Base-by-base conservation (phyloP, 176 grass and related monocot genomes). In the Elymus sibiricus region DNA sequence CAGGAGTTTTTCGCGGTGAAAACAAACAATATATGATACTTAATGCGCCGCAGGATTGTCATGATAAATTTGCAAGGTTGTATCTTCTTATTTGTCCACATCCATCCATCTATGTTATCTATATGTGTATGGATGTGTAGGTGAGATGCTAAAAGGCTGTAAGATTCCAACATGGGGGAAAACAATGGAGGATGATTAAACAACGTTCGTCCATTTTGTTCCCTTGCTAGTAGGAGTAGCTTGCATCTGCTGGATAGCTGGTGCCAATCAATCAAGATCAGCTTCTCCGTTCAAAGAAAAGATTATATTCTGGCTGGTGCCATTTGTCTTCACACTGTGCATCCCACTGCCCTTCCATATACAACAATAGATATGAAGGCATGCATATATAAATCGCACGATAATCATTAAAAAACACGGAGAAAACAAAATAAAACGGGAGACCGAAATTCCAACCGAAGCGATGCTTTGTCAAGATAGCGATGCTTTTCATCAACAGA, bases 141-240 rank as follows among this genome's bases (percentile, higher is more conserved):
- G 55, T 69, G 67, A 76, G 89, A 80, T 87, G 89, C 85, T 70
- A 84, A 79, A 87, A 91, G 81, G 89, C 89, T 87, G 85, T 87
- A 68, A 91, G 89, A 91, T 84, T 91, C 89, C 29, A 19, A 14
- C 12, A 76, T 69, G 89, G 68, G 68, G 14, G 10, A 63, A 80
- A 63, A 84, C 26, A 70, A 80, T 84, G 60, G 49, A 76, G 34
- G 55, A 58, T 64, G 10, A 10, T 3, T 75, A 62, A 59, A 86
- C 74, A 74, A 81, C 42, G 16, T 61, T 11, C 29, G 35, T 43
- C 80, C 69, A 39, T 61, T 87, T 91, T 91, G 85, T 81, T 68
- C 81, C 38, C 69, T 87, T 87, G 75, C 46, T 67, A 85, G 49
- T 68, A 80, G 63, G 28, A 85, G 63, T 68, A 80, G 63, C 38